phyloP scores from a whole-genome alignment of 2,329 filamentous ascomycete species.

The Ceratocystis diversiconidia region DNA sequence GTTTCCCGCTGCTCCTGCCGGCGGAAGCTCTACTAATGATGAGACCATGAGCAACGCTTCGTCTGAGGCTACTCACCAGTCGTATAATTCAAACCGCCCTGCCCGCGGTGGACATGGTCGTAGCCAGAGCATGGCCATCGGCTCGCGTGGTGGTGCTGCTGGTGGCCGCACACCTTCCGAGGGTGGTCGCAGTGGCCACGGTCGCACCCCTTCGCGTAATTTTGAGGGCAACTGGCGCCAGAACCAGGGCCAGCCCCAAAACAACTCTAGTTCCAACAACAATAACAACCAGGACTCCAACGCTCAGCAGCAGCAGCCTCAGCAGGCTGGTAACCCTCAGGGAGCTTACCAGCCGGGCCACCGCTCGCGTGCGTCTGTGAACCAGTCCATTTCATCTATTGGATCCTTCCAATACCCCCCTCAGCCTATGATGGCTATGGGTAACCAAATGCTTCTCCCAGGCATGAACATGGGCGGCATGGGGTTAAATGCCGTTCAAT shows the following conservation, averaged over 20 bases:
- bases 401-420: conserved; percentile 78
- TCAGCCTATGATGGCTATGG: conserved; percentile 78
- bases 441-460: conserved; percentile 73
- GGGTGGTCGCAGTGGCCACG: conserved; percentile 64
- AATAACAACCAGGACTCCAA: conserved; percentile 5
- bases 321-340: conserved; percentile 27
- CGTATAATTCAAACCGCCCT: conserved; percentile 34
- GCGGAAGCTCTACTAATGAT: conserved; percentile 45
- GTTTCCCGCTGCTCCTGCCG: conserved; percentile 61
- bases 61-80: conserved; percentile 23
- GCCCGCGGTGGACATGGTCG: conserved; percentile 51
- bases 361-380: conserved; percentile 70
- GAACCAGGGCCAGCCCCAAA: conserved; percentile 36
- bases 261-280: not conserved
- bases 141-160: conserved; percentile 52
- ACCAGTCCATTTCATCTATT: conserved; percentile 61
- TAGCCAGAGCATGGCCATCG: conserved; percentile 82
- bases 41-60: conserved; percentile 29
- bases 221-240: conserved; percentile 98
- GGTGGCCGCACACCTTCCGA: conserved; percentile 45
- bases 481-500: conserved; percentile 72
- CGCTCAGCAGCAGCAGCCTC: conserved; percentile 33
- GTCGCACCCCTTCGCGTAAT: conserved; percentile 72
- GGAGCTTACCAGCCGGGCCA: conserved; percentile 83
- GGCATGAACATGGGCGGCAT: conserved; percentile 59